These are phyloP conservation scores for Kappamyces sp. DNA, from an alignment of 192 early-diverging fungal genomes.

Conservation along the genomic window DNA sequence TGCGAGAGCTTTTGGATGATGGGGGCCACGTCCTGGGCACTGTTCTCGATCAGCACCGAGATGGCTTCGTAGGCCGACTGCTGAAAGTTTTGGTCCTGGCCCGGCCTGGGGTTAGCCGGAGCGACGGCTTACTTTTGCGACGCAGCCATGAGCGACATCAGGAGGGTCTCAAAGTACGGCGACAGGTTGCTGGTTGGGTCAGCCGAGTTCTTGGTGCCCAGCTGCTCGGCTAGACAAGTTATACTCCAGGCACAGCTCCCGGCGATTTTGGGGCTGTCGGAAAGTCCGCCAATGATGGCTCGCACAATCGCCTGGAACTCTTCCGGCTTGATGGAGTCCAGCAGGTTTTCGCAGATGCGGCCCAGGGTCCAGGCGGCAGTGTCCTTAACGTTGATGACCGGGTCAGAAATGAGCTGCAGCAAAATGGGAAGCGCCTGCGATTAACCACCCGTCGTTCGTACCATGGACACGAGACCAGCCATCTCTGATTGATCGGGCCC, in stretches of 20 bases:
- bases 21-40: slow-evolving; percentile 63
- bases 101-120: slow-evolving; percentile 32
- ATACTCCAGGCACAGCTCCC: slow-evolving; percentile 94
- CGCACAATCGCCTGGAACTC: slow-evolving; percentile 30
- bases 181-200: slow-evolving; percentile 62
- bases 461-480: slow-evolving; percentile 19
- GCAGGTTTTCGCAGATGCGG: slow-evolving; percentile 79
- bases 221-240: slow-evolving; percentile 86
- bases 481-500: slow-evolving; percentile 60
- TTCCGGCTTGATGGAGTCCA: slow-evolving; percentile 23
- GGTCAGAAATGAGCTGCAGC: slow-evolving; percentile 79
- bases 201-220: slow-evolving; percentile 51
- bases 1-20: slow-evolving; percentile 70
- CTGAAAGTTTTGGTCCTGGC: slow-evolving; percentile 80
- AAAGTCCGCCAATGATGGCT: slow-evolving; percentile 75
- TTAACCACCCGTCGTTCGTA: slow-evolving; percentile 9
- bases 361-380: slow-evolving; percentile 98
- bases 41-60: slow-evolving; percentile 63
- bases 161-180: slow-evolving; percentile 76
- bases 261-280: slow-evolving; percentile 83
- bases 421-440: slow-evolving; percentile 73
- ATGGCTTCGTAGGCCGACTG: slow-evolving; percentile 93
- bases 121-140: slow-evolving; percentile 23
- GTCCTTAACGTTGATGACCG: slow-evolving; percentile 86
- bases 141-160: slow-evolving; percentile 55